A percentile compares a stretch with the other conserved stretches of the same genome.
Conservation (phyloP, 2,329 filamentous ascomycete species). For the Thermothelomyces thermophilus region DNA sequence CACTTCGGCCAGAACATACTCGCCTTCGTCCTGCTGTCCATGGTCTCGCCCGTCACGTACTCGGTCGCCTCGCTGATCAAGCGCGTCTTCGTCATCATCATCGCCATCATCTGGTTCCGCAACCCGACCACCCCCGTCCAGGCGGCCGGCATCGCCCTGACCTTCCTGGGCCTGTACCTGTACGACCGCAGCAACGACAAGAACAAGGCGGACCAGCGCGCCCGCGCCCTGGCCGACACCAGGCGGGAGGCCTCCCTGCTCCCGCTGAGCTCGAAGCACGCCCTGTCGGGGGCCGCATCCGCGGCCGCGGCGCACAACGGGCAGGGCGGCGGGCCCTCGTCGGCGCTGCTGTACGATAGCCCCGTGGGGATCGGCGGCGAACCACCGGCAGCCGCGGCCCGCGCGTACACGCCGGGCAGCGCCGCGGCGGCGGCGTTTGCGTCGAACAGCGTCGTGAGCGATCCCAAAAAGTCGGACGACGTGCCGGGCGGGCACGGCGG, state of each 20-base stretch:
- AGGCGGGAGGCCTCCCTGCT: constrained; percentile 51
- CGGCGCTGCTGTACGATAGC: constrained; percentile 36
- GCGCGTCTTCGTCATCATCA: constrained; percentile 91
- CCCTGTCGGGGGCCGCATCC: constrained; percentile 1
- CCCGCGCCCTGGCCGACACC: constrained; percentile 55
- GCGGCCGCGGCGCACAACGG: not conserved
- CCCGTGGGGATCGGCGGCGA: constrained; percentile 21
- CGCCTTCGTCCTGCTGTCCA: constrained; percentile 84
- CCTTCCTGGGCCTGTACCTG: constrained; percentile 86
- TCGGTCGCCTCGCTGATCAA: constrained; percentile 95
- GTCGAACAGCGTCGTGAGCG: constrained; percentile 22
- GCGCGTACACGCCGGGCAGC: constrained; percentile 6
- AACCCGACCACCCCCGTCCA: constrained; percentile 80
- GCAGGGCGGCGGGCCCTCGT: constrained; percentile 19
- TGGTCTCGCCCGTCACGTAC: constrained; percentile 94
- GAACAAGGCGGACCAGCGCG: constrained; percentile 78
- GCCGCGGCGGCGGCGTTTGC: constrained; percentile 10
- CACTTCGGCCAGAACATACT: constrained; percentile 96
- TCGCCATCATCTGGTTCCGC: constrained; percentile 94
- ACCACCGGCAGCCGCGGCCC: not conserved
- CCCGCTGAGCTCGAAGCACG: constrained; percentile 51
- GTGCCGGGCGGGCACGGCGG: constrained; percentile 29
- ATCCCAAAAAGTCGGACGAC: constrained; percentile 53
- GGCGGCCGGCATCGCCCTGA: constrained; percentile 76
- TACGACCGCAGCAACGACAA: constrained; percentile 90